A percentile compares a stretch with the other conserved stretches of the same genome.
Evolutionary conservation across 345 rosid genomes (phyloP).

Genomic region (Camelina sativa): DNA sequence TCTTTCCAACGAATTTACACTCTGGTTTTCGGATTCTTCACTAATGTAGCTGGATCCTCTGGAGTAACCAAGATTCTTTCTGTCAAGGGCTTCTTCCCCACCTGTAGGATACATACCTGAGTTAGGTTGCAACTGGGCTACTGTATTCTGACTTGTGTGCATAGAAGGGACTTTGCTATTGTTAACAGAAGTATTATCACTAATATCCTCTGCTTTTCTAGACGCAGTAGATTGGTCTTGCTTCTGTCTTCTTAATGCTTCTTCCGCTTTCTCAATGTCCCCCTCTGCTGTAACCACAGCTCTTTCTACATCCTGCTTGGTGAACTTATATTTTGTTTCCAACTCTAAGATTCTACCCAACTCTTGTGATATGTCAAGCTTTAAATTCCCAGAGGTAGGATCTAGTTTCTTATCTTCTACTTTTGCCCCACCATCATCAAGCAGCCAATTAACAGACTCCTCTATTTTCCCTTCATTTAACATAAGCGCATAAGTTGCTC

Average conservation of each 20-base stretch:
- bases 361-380: slow-evolving; percentile 85
- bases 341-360: slow-evolving; percentile 68
- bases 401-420: slow-evolving; percentile 61
- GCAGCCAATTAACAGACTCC: slow-evolving; percentile 80
- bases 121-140: slow-evolving; percentile 55
- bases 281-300: slow-evolving; percentile 78
- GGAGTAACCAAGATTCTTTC: slow-evolving; percentile 62
- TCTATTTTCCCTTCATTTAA: slow-evolving; percentile 86
- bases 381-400: slow-evolving; percentile 60
- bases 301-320: slow-evolving; percentile 89
- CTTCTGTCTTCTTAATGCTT: slow-evolving; percentile 55
- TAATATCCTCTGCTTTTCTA: slow-evolving; percentile 62
- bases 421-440: slow-evolving; percentile 67
- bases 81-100: slow-evolving; percentile 62
- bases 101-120: slow-evolving; percentile 44
- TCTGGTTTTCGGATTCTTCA: slow-evolving; percentile 53
- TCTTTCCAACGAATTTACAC: slow-evolving; percentile 59
- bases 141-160: slow-evolving; percentile 49
- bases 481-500: slow-evolving; percentile 82
- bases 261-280: slow-evolving; percentile 77
- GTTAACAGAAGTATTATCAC: slow-evolving; percentile 51
- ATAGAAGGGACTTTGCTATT: slow-evolving; percentile 42
- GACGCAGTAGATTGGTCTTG: slow-evolving; percentile 59
- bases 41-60: slow-evolving; percentile 45
- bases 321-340: slow-evolving; percentile 66